These are phyloP conservation scores for Phyllosticta capitalensis DNA, from an alignment of 2,329 filamentous ascomycete species.

Conservation along the genomic window DNA sequence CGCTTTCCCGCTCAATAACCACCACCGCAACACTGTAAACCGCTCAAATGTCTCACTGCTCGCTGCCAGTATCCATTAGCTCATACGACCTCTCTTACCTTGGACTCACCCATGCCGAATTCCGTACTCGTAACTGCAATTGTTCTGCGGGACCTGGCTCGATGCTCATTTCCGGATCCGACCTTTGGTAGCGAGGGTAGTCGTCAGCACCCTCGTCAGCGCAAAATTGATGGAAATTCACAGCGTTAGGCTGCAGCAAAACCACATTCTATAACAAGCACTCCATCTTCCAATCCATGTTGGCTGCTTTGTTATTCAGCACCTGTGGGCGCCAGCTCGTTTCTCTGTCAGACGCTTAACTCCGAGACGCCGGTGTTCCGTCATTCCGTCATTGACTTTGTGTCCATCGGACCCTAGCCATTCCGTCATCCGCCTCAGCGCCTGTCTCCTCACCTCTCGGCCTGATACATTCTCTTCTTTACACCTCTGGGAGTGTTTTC, in stretches of 20 bases:
- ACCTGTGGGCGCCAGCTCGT: background rate
- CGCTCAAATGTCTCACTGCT: too few species aligned
- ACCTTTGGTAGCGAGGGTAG: background rate
- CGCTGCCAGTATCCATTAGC: background rate
- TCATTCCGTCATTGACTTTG: constrained; percentile 23
- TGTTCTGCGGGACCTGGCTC: background rate
- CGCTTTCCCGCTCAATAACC: too few species aligned
- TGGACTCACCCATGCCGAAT: background rate
- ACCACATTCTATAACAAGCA: background rate
- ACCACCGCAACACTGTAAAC: too few species aligned
- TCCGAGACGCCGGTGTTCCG: constrained; percentile 10
- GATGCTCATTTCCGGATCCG: background rate
- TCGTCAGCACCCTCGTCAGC: constrained; percentile 6
- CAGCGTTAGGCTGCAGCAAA: background rate
- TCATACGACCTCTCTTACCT: background rate
- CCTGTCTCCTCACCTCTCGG: background rate
- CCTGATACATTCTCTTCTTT: background rate
- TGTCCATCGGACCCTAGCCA: constrained; percentile 6
- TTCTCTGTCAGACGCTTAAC: background rate
- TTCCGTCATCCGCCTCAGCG: constrained; percentile 7
- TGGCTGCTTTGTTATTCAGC: background rate
- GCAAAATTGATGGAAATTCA: background rate
- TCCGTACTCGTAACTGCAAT: background rate
- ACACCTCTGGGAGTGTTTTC: background rate
- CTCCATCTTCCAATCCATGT: background rate